Conservation (phyloP, 805 yeast genomes). For the Yamadazyma tumulicola region DNA sequence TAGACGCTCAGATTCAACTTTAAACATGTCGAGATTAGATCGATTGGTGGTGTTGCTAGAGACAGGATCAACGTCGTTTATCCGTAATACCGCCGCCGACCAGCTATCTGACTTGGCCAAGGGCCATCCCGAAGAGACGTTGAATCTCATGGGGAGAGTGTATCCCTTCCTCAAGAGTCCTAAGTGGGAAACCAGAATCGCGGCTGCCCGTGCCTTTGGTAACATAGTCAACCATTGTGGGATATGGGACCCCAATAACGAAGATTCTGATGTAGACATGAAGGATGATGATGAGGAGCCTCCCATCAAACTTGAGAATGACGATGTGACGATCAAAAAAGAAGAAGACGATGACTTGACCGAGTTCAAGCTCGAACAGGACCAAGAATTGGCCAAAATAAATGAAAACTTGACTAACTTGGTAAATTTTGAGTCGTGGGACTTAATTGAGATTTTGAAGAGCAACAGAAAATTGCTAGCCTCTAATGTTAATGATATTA, state of each 20-base stretch:
- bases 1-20: too few species aligned
- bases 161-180: constrained; percentile 80
- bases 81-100: constrained; percentile 94
- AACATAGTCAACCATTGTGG: constrained; percentile 80
- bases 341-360: constrained; percentile 18
- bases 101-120: constrained; percentile 92
- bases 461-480: constrained; percentile 60
- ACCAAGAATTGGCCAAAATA: constrained; percentile 39
- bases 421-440: constrained; percentile 49
- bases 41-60: constrained; percentile 65
- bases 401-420: constrained; percentile 40
- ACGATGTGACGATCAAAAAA: constrained; percentile 11
- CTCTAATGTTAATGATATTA: constrained; percentile 22
- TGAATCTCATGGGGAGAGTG: constrained; percentile 79
- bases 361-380: constrained; percentile 37
- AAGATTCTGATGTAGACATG: constrained; percentile 6
- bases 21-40: constrained; percentile 47
- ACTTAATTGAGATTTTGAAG: constrained; percentile 44
- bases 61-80: constrained; percentile 91
- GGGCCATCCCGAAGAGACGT: constrained; percentile 89
- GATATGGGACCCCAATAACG: constrained; percentile 79
- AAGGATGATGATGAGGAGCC: constrained; percentile 13
- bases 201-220: constrained; percentile 94
- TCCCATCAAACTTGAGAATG: constrained; percentile 18
- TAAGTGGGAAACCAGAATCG: constrained; percentile 94